phyloP scores from a whole-genome alignment of 345 rosid genomes.

The Pelargonium nanum region DNA sequence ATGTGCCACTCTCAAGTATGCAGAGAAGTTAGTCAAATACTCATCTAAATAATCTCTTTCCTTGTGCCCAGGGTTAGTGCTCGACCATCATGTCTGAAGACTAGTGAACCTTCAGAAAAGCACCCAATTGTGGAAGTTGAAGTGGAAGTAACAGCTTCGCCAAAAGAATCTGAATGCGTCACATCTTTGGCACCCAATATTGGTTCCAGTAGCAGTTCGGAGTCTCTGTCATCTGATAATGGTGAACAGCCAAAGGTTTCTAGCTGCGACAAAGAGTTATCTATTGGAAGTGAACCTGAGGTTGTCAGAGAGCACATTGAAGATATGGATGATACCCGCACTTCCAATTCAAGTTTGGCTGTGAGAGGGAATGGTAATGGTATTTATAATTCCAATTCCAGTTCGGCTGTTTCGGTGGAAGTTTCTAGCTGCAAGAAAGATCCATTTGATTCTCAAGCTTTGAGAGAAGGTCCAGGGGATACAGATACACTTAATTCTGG shows the following conservation, averaged over 20 bases:
- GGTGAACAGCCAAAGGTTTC: background rate
- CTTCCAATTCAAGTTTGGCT: background rate
- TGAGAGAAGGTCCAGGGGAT: too few species aligned
- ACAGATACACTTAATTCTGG: too few species aligned
- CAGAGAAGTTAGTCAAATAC: slow-evolving; percentile 1
- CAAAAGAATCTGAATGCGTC: background rate
- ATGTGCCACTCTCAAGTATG: background rate
- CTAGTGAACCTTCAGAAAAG: slow-evolving; percentile 22
- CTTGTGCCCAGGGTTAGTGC: slow-evolving; percentile 42
- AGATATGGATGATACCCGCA: background rate
- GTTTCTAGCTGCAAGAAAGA: too few species aligned
- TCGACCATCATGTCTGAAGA: slow-evolving; percentile 38
- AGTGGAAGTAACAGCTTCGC: background rate
- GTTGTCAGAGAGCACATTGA: background rate
- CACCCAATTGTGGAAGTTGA: background rate
- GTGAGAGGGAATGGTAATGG: background rate
- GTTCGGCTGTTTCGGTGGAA: too few species aligned
- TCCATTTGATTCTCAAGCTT: too few species aligned
- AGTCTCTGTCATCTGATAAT: background rate
- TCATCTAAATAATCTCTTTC: slow-evolving; percentile 4
- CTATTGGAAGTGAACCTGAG: background rate
- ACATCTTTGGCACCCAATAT: background rate
- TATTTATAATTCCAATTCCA: background rate
- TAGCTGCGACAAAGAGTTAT: background rate
- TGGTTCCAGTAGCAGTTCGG: background rate